phyloP scores from a whole-genome alignment of 176 grass and related monocot genomes.

The Zoysia pacifica region DNA sequence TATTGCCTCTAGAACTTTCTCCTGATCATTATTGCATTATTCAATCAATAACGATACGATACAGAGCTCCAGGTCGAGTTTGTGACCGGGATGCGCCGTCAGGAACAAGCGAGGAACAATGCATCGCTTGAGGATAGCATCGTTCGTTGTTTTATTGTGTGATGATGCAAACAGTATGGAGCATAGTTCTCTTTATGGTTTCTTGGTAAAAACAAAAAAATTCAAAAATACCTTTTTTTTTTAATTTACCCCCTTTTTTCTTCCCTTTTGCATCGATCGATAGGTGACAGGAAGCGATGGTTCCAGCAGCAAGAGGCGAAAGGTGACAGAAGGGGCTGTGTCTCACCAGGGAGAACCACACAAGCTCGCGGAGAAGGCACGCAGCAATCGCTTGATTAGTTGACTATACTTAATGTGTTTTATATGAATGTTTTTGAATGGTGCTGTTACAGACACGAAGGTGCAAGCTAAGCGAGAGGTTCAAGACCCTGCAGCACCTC shows the following conservation, averaged over 20 bases:
- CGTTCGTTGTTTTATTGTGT: no score
- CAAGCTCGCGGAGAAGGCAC: constrained; percentile 17
- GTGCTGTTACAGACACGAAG: constrained; percentile 19
- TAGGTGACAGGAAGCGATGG: neutral
- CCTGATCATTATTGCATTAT: neutral
- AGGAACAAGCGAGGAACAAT: neutral
- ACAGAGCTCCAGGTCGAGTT: neutral
- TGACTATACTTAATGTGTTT: no score
- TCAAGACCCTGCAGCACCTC: constrained; percentile 26
- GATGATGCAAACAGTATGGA: no score
- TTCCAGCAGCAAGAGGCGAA: neutral
- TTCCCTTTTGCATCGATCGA: neutral
- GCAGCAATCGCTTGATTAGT: neutral
- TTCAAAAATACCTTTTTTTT: neutral
- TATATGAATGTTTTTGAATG: neutral
- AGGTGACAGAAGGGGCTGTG: neutral
- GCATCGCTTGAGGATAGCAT: neutral
- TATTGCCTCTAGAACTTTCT: neutral
- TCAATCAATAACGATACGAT: neutral
- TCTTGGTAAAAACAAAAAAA: neutral
- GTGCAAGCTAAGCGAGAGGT: constrained; percentile 15
- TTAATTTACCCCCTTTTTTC: neutral
- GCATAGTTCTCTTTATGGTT: neutral
- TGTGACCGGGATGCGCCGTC: neutral
- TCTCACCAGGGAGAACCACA: neutral